Evolutionary conservation across 2,329 filamentous ascomycete species (phyloP), one percentile per base, ranked within the genome.

Genomic region (Ciborinia camelliae): DNA sequence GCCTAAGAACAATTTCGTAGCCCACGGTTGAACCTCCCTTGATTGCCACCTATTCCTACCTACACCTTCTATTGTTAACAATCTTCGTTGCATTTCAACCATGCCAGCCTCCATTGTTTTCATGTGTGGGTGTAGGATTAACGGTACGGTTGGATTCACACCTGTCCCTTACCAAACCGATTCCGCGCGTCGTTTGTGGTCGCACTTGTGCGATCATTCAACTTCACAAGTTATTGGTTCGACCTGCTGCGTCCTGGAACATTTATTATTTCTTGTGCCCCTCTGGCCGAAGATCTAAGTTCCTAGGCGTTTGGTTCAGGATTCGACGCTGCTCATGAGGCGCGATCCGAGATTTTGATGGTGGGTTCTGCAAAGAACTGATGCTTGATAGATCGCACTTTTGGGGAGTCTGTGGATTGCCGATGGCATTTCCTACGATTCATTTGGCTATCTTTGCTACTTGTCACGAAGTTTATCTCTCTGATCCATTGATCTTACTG

Each of bases 401-500:
- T 20, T 28, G 53, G 37, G 53, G 23, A 41, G 9, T 55, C 23
- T 0, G 52, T 30, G 23, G 53, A 55, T 28, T 12, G 26, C 12
- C 26, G 45, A 48, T 39, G 18, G 37, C 53, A n/a, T 41, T 28
- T 41, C 23, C 37, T 14, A 55, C 18, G 23, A 55, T 55, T 10
- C 15, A 30, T 30, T n/a, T 14, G 23, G 39, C 39, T 41, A 15
- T 41, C 18, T 18, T 15, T 5, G 39, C 39, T 41, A 18, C 18
- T 41, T 41, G 39, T 41, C 12, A 41, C 15, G 14, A 41, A 18
- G 39, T 18, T 18, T 12, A 5, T 41, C 39, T 41, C 23, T 54
- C 39, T n/a, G n/a, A n/a, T n/a, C n/a, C n/a, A n/a, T 41, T 18
- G 53, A 55, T 55, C 53, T 28, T 41, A 14, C 23, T 54, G 53